A percentile compares a stretch with the other conserved stretches of the same genome.
Conservation (phyloP, 495 filamentous ascomycete genomes). For the Penicillium verhagenii region DNA sequence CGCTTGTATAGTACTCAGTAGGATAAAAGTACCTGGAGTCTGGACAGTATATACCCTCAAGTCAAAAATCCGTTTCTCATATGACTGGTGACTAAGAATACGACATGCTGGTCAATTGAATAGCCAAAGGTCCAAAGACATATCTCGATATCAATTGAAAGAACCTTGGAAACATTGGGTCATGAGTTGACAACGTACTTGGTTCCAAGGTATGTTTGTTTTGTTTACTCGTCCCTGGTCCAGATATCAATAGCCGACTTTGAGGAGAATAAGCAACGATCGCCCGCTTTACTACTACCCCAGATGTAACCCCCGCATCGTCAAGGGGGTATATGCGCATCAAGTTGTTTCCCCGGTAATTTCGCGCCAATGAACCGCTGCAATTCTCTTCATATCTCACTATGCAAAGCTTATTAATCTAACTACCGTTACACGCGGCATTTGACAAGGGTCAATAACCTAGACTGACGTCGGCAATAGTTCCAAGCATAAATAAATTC, state of each 20-base stretch:
- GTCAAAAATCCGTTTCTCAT: no score
- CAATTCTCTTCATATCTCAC: neutral
- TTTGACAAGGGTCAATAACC: conserved; percentile 15
- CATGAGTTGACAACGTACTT: no score
- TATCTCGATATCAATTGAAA: no score
- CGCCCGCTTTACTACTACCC: conserved; percentile 14
- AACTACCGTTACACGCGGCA: conserved; percentile 4
- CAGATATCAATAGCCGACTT: conserved; percentile 26
- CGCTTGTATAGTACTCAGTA: neutral
- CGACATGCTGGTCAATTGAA: no score
- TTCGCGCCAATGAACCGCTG: conserved; percentile 8
- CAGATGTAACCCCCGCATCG: conserved; percentile 26
- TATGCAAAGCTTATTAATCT: neutral
- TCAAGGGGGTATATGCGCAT: neutral
- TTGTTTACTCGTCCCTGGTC: no score
- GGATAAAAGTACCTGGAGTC: no score
- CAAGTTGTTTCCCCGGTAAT: neutral
- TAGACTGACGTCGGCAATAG: neutral
- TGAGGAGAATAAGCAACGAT: conserved; percentile 13
- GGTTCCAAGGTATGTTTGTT: no score
- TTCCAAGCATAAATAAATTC: neutral
- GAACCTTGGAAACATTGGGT: no score
- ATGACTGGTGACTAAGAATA: no score
- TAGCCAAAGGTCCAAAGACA: no score
- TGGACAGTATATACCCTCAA: no score